Evolutionary conservation across 2,329 filamentous ascomycete genomes (phyloP).

Genomic region (Cladophialophora immunda): DNA sequence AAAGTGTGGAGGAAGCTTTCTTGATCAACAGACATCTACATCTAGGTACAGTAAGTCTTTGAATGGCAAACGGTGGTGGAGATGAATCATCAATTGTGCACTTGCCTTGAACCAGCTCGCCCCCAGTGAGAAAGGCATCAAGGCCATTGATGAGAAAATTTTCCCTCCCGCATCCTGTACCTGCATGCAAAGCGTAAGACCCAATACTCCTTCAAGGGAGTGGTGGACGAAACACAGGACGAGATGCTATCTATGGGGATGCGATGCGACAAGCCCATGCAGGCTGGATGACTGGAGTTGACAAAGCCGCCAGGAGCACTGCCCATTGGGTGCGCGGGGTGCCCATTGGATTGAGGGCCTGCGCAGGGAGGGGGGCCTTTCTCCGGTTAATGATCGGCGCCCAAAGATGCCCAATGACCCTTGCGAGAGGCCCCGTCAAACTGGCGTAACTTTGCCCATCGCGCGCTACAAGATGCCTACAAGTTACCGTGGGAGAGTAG

Average conservation of each 20-base stretch:
- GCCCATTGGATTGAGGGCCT: background rate
- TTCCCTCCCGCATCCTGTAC: constrained; percentile 12
- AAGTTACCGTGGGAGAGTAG: background rate
- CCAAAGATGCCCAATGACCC: constrained; percentile 16
- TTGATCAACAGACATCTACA: background rate
- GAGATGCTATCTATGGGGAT: constrained; percentile 1
- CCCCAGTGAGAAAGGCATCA: background rate
- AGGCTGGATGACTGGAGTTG: constrained; percentile 26
- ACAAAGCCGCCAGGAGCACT: constrained; percentile 17
- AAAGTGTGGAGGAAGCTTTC: constrained; percentile 1
- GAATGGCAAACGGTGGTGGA: background rate
- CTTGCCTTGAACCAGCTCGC: background rate
- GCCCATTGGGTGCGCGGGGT: constrained; percentile 14
- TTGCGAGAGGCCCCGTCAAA: background rate
- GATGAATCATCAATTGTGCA: constrained; percentile 10
- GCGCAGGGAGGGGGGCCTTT: background rate
- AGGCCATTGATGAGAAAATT: constrained; percentile 4
- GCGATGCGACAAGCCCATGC: constrained; percentile 7
- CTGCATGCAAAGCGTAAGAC: constrained; percentile 21
- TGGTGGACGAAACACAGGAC: constrained; percentile 3
- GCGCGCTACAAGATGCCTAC: constrained; percentile 3
- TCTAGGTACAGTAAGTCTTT: background rate
- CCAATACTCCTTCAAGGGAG: constrained; percentile 16
- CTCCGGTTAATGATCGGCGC: constrained; percentile 26
- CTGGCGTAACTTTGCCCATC: background rate